Evolutionary conservation across 768 basidiomycete species (phyloP).

Genomic region (Cystofilobasidium ferigula): DNA sequence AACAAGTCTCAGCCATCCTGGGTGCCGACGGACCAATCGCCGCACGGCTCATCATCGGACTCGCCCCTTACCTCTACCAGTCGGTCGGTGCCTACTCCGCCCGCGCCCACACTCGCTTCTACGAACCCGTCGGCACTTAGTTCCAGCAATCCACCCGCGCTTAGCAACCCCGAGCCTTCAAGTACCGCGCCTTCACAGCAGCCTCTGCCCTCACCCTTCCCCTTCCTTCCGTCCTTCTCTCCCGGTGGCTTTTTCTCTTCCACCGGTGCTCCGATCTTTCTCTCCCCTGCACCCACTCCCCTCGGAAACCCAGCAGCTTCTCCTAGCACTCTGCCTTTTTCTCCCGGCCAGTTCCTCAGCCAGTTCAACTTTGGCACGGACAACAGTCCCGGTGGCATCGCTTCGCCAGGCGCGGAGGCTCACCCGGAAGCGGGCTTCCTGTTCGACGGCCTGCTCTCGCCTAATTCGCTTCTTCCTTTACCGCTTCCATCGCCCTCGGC

Average conservation of each 20-base stretch:
- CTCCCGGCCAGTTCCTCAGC: slow-evolving; percentile 4
- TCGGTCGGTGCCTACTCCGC: background rate
- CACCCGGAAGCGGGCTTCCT: slow-evolving; percentile 16
- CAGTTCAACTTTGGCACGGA: background rate
- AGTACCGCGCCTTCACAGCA: background rate
- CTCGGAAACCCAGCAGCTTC: background rate
- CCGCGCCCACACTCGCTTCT: too few relatives aligned
- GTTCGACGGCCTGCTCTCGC: slow-evolving; percentile 2
- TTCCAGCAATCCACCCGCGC: too few relatives aligned
- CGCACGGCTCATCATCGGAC: background rate
- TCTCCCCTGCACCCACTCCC: background rate
- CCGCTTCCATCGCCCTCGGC: background rate
- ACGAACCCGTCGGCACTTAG: too few relatives aligned
- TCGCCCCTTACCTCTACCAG: background rate
- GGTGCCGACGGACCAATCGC: background rate
- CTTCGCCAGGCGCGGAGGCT: background rate
- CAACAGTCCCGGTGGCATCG: background rate
- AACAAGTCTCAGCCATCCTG: too few relatives aligned
- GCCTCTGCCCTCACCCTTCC: background rate
- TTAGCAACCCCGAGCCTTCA: too few relatives aligned
- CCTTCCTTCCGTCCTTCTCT: slow-evolving; percentile 2
- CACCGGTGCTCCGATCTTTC: too few relatives aligned
- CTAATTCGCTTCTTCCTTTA: background rate
- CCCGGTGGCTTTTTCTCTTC: background rate
- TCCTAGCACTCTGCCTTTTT: background rate